Evolutionary conservation across 495 filamentous ascomycete species (phyloP), one percentile per base, ranked within the genome.

Genomic region (Daldinia decipiens): DNA sequence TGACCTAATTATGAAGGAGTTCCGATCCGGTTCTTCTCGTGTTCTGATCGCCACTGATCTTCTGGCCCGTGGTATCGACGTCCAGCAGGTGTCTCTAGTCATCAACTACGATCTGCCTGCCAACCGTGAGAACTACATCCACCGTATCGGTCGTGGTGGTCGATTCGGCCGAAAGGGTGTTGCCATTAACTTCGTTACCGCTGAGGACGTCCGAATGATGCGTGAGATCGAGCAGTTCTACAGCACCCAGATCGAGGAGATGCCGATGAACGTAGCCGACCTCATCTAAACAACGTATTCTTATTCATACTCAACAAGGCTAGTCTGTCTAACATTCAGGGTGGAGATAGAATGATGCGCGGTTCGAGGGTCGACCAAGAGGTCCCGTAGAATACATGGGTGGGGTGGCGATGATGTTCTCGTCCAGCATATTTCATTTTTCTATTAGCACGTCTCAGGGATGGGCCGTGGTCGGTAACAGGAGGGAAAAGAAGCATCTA

Each of bases 101-200:
- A 99, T 99, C 88, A 99, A 99, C 88, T 99, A 99, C 84, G 95
- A 99, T 81, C 87, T 99, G 17, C 95, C 95, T 61, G 92, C 93
- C 82, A 99, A 99, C 86, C 93, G 95, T 79, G 95, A 99, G 85
- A 99, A 99, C 88, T 99, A 99, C 91, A 99, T 99, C 83, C 95
- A 99, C 85, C 91, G 95, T 75, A 99, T 99, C 78, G 95, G 95
- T 86, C 94, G 95, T 86, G 93, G 94, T 81, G 95, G 95, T 82
- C 93, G 95, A 87, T 99, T 99, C 85, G 95, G 95, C 81, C 92
- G 95, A 79, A 99, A 99, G 88, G 95, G 95, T 91, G 95, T 99
- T 81, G 96, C 95, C 73, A 99, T 99, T 87, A 99, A 99, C 91
- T 99, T 99, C 82, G 95, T 99, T 79, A 99, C 96, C 62, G 93